phyloP scores from a whole-genome alignment of 768 basidiomycete species.

The Chlorophyllum brunneum region DNA sequence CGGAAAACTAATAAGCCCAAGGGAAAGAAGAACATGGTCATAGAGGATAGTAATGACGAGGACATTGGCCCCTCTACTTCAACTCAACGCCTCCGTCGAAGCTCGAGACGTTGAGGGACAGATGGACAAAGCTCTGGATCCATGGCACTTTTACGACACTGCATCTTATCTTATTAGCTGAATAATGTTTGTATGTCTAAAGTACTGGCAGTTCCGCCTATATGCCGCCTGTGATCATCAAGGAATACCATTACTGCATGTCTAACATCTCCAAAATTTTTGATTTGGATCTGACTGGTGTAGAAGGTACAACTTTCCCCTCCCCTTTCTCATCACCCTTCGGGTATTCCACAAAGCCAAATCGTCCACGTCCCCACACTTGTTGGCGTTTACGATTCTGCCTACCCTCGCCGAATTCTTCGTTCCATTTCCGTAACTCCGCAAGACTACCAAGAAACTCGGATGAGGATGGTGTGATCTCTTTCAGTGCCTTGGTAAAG shows the following conservation, averaged over 20 bases:
- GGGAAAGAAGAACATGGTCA: slow-evolving; percentile 27
- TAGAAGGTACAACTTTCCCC: slow-evolving; percentile 36
- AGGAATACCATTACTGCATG: background rate
- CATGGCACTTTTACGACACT: background rate
- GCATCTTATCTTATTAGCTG: background rate
- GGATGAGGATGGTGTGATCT: slow-evolving; percentile 88
- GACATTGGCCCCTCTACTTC: slow-evolving; percentile 22
- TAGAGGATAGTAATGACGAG: slow-evolving; percentile 34
- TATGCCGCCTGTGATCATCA: background rate
- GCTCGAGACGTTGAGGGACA: slow-evolving; percentile 20
- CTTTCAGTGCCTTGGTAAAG: slow-evolving; percentile 80
- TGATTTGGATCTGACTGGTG: slow-evolving; percentile 1
- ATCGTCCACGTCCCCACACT: slow-evolving; percentile 84
- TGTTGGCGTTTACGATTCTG: slow-evolving; percentile 60
- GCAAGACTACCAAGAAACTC: slow-evolving; percentile 74
- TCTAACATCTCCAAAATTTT: slow-evolving; percentile 5
- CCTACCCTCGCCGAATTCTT: slow-evolving; percentile 88
- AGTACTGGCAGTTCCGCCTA: no score
- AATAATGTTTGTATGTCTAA: slow-evolving; percentile 4
- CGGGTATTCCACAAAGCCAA: slow-evolving; percentile 70
- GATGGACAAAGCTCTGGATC: background rate
- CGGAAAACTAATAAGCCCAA: slow-evolving; percentile 18
- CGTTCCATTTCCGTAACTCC: slow-evolving; percentile 85
- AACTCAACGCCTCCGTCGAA: slow-evolving; percentile 23
- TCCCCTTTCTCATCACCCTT: slow-evolving; percentile 31